These are phyloP conservation scores for Thermochaetoides thermophila DNA, from an alignment of 495 filamentous ascomycete genomes.

Conservation along the genomic window DNA sequence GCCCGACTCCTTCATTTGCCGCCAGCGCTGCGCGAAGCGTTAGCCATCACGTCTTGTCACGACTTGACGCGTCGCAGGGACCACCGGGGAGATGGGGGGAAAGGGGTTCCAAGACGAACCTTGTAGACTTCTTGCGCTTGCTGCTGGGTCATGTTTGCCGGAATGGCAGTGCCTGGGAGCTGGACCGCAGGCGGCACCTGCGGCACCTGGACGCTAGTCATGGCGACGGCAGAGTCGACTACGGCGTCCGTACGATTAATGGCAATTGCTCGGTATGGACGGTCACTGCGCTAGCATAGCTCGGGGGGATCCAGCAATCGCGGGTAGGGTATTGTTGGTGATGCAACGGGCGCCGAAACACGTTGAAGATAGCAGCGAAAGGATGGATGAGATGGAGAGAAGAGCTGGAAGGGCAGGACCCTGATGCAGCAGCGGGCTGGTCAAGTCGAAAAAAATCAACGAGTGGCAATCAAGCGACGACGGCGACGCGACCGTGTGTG, in stretches of 20 bases:
- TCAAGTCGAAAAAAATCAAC: slow-evolving; percentile 7
- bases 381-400: no score
- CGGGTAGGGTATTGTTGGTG: slow-evolving; percentile 6
- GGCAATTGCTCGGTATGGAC: slow-evolving; percentile 10
- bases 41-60: slow-evolving; percentile 3
- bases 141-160: slow-evolving; percentile 41
- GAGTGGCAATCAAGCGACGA: slow-evolving; percentile 2
- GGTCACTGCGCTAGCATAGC: slow-evolving; percentile 25
- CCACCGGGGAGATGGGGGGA: background rate
- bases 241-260: slow-evolving; percentile 7
- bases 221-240: slow-evolving; percentile 28
- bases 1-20: slow-evolving; percentile 64
- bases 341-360: slow-evolving; percentile 6
- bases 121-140: slow-evolving; percentile 46
- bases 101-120: slow-evolving; percentile 32
- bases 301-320: slow-evolving; percentile 11
- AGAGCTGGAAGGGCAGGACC: no score
- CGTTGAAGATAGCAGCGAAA: slow-evolving; percentile 2
- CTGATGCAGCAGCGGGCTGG: no score
- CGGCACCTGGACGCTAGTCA: slow-evolving; percentile 66
- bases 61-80: no score
- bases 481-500: slow-evolving; percentile 1
- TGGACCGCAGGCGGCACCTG: slow-evolving; percentile 52
- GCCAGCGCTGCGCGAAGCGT: slow-evolving; percentile 46
- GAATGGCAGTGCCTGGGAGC: slow-evolving; percentile 39